Evolutionary conservation across 371 early-diverging fungal species (phyloP), one percentile per base, ranked within the genome.

Genomic region (Rhizomucor pusillus): DNA sequence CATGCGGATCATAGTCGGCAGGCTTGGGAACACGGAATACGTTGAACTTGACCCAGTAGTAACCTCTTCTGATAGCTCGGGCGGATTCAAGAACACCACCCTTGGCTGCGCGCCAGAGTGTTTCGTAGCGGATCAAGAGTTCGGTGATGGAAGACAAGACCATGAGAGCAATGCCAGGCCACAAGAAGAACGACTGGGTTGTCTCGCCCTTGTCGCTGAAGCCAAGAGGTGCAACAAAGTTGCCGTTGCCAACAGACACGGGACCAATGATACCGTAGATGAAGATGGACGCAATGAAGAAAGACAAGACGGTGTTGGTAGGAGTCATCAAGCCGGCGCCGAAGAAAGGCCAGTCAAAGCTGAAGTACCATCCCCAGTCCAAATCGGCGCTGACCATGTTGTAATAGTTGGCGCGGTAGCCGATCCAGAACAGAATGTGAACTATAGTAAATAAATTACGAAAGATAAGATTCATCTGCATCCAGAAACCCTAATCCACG

Each of bases 121-220:
- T 66, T n/a, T 70, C 66, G 47, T 82, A 84, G 50, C 79, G 79
- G 25, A 71, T 62, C 51, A 71, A 63, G 29, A 88, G 66, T 69
- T 88, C 88, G 13, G 85, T 63, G 54, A 88, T 82, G n/a, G 85
- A 71, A 39, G 83, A 63, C 33, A 80, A 65, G 40, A 86, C 75
- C 87, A 90, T 87, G 35, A 88, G 69, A 9, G 83, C 79, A 61
- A 90, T 83, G 66, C 90, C 90, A n/a, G 88, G 87, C 89, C 85
- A 85, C 25, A 85, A 60, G 66, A 77, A 80, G 82, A 82, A 82
- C 13, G 65, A 69, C 47, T 80, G 77, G 14, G 73, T 75, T 35
- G 73, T 71, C 9, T 64, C 66, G 37, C 71, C 71, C 5, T 43
- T 51, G 4, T 19, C 9, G 9, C 48, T 59, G 60, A 80, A 79